Evolutionary conservation across 306 rosid genomes (phyloP), one percentile per base, ranked within the genome.

Genomic region (Nissolia schottii): DNA sequence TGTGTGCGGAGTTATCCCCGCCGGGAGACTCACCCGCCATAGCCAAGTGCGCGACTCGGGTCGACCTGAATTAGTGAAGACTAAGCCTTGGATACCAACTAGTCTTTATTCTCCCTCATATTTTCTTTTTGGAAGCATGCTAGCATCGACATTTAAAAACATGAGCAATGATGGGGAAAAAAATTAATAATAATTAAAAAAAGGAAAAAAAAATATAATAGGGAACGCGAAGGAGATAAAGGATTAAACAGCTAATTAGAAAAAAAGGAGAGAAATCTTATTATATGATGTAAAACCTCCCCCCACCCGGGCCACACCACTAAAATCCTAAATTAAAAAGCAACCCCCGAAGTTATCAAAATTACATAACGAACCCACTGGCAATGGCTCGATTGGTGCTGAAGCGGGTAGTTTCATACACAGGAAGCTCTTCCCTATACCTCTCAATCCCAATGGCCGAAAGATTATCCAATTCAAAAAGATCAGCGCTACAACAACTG

Each of bases 401-500:
- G 79, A 91, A 88, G 82, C 88, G 87, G 32, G 99, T 94, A 9
- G 99, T 94, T 77, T 94, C 99, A 67, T 91, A 94, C 63, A 94
- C 99, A 1, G 99, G 99, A 77, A 94, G 78, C 62, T 94, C 99
- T 55, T 94, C 88, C 31, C 93, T 75, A 59, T 87, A 94, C 88
- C 94, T 86, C 62, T 88, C 93, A 74, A 91, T 92, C 77, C 98
- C 98, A 71, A 85, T 87, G 0, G 83, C 89, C 1, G 97, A 91
- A 8, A 91, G 83, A 86, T 85, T 87, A 77, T 91, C 99, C 88
- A 94, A 84, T 80, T 94, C 99, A 74, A 94, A 94, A 3, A 94
- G 92, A 88, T 94, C 99, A 70, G 99, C 91, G 67, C 99, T 94
- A 12, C 95, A 73, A 81, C 81, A 91, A 76, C 99, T 94, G 29